A percentile compares a stretch with the other conserved stretches of the same genome.
Evolutionary conservation across 202 grass and related monocot genomes (phyloP).

Genomic region (Panicum hallii): DNA sequence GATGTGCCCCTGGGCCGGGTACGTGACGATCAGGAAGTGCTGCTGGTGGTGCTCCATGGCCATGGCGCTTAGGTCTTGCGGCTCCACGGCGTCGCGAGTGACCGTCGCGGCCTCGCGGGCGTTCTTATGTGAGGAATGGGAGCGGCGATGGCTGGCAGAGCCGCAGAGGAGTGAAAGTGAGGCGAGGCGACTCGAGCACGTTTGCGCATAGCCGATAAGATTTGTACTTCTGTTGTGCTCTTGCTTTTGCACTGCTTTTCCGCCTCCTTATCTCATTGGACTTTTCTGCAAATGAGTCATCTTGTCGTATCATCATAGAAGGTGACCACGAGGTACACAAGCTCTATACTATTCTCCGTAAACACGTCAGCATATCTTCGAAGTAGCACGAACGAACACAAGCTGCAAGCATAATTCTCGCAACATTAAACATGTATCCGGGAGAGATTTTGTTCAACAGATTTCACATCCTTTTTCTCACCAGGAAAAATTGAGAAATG

Average conservation of each 20-base stretch:
- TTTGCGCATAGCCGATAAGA: slow-evolving; percentile 26
- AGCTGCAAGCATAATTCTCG: no score
- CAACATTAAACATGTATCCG: no score
- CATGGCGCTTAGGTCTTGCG: not conserved
- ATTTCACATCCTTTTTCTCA: no score
- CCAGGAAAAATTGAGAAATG: no score
- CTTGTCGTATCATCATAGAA: not conserved
- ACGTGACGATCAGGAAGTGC: slow-evolving; percentile 71
- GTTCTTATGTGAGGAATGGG: not conserved
- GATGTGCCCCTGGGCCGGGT: slow-evolving; percentile 68
- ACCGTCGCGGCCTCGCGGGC: not conserved
- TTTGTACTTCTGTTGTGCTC: not conserved
- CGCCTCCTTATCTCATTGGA: not conserved
- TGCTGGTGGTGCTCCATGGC: slow-evolving; percentile 17
- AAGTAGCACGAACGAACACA: no score
- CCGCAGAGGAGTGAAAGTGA: not conserved
- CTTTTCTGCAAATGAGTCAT: not conserved
- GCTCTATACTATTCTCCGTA: no score
- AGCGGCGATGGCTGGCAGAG: not conserved
- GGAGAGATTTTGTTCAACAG: no score
- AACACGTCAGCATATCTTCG: no score
- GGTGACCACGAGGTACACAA: not conserved
- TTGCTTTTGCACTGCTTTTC: slow-evolving; percentile 21
- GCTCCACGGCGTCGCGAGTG: slow-evolving; percentile 7
- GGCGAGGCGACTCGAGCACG: slow-evolving; percentile 33